phyloP scores from a whole-genome alignment of 495 filamentous ascomycete species.

The Pyrenula massariospora region DNA sequence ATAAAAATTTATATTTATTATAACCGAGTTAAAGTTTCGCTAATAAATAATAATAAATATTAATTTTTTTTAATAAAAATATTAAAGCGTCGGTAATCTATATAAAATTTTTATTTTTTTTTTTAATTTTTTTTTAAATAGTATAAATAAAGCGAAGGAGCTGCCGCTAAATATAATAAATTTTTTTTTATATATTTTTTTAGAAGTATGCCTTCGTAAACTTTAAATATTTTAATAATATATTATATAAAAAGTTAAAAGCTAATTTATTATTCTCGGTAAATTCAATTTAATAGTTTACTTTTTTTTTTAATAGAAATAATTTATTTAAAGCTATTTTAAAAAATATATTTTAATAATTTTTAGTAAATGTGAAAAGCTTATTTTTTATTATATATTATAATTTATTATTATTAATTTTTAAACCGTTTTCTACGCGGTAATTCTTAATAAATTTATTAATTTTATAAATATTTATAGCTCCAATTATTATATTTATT shows the following conservation, averaged over 20 bases:
- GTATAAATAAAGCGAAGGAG: background rate
- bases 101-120: background rate
- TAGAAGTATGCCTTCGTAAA: background rate
- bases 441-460: background rate
- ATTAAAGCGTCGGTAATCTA: constrained; percentile 3
- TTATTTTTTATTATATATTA: background rate
- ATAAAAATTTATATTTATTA: constrained; percentile 5
- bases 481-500: background rate
- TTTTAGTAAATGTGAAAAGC: background rate
- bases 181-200: background rate
- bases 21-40: constrained; percentile 2
- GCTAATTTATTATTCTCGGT: background rate
- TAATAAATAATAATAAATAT: constrained; percentile 4
- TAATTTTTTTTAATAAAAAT: constrained; percentile 4
- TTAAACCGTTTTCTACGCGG: background rate
- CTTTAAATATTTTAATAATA: background rate
- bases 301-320: background rate
- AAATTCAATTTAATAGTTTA: background rate
- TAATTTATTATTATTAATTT: background rate
- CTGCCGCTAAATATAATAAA: background rate
- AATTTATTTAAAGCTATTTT: background rate
- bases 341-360: background rate
- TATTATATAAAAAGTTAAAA: background rate
- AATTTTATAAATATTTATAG: background rate
- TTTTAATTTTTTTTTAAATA: background rate